Percentiles rank a stretch among this genome's conserved stretches.
Conservation (phyloP, 768 basidiomycete genomes). For the Strobilomyces confusus region DNA sequence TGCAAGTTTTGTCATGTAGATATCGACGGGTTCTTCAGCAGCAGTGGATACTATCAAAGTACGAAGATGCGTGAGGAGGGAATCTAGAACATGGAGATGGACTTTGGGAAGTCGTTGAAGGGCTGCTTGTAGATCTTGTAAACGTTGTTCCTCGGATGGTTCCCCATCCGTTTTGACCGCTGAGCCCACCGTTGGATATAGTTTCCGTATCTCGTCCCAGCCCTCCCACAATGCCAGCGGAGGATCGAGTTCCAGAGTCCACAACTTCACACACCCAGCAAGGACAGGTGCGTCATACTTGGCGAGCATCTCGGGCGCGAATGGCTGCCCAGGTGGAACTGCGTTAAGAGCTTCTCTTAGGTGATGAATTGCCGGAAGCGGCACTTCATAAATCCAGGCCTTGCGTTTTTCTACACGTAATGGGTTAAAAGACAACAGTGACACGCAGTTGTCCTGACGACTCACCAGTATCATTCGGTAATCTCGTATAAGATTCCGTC, state of each 20-base stretch:
- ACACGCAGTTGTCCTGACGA: neutral
- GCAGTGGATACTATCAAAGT: constrained; percentile 70
- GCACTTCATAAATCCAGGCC: constrained; percentile 94
- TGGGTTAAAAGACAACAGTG: neutral
- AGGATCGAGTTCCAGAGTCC: constrained; percentile 88
- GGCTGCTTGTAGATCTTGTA: constrained; percentile 57
- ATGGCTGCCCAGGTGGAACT: constrained; percentile 46
- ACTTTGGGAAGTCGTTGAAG: constrained; percentile 72
- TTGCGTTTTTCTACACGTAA: constrained; percentile 69
- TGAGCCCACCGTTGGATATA: constrained; percentile 79
- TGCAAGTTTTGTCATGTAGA: constrained; percentile 84
- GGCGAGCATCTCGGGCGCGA: constrained; percentile 52
- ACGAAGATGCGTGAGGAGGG: constrained; percentile 66
- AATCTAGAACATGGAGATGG: constrained; percentile 77
- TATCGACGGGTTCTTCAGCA: constrained; percentile 67
- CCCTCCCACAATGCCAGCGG: constrained; percentile 82
- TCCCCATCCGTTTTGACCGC: constrained; percentile 49
- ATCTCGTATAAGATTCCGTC: constrained; percentile 54
- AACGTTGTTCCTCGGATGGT: constrained; percentile 51
- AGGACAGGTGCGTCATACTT: constrained; percentile 85
- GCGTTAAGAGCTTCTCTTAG: constrained; percentile 82
- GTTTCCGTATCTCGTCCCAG: constrained; percentile 84
- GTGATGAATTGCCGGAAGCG: constrained; percentile 76
- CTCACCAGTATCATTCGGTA: constrained; percentile 64
- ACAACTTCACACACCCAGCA: constrained; percentile 82